phyloP scores from a whole-genome alignment of 345 rosid genomes.

The Aquilaria yunnanensis region DNA sequence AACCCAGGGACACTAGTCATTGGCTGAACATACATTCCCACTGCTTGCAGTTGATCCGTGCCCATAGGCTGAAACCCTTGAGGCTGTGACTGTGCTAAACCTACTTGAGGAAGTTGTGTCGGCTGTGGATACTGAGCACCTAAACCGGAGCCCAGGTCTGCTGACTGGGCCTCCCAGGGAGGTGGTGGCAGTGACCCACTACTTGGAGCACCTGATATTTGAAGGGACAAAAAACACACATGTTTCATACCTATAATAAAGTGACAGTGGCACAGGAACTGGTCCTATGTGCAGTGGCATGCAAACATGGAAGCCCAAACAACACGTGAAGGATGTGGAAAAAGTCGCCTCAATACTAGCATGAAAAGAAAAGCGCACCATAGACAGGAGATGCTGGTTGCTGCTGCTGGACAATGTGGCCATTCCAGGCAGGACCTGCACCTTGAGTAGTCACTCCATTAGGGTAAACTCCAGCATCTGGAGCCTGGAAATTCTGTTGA shows the following conservation, averaged over 20 bases:
- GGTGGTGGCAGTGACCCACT: constrained; percentile 75
- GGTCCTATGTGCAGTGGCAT: background rate
- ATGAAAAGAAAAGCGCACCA: constrained; percentile 34
- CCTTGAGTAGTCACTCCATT: constrained; percentile 65
- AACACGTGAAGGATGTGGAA: background rate
- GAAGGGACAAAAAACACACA: constrained; percentile 16
- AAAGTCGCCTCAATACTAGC: background rate
- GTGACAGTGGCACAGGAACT: background rate
- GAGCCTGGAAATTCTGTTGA: constrained; percentile 55
- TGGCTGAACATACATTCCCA: constrained; percentile 67
- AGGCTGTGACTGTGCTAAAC: constrained; percentile 41
- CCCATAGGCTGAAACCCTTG: constrained; percentile 41
- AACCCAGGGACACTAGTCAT: constrained; percentile 19
- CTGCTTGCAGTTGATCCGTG: constrained; percentile 46
- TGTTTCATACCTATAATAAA: constrained; percentile 6
- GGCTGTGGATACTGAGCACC: constrained; percentile 57
- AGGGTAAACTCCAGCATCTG: constrained; percentile 47
- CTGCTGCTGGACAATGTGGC: constrained; percentile 48
- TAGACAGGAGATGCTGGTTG: constrained; percentile 68
- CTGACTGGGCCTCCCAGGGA: constrained; percentile 92
- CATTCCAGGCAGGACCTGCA: constrained; percentile 61
- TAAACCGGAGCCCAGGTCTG: constrained; percentile 44
- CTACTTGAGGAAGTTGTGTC: constrained; percentile 49
- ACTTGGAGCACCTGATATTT: constrained; percentile 46
- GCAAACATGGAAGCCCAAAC: background rate